These are phyloP conservation scores for Zygoascus hellenicus DNA, from an alignment of 1,139 yeast species.

Conservation along the genomic window DNA sequence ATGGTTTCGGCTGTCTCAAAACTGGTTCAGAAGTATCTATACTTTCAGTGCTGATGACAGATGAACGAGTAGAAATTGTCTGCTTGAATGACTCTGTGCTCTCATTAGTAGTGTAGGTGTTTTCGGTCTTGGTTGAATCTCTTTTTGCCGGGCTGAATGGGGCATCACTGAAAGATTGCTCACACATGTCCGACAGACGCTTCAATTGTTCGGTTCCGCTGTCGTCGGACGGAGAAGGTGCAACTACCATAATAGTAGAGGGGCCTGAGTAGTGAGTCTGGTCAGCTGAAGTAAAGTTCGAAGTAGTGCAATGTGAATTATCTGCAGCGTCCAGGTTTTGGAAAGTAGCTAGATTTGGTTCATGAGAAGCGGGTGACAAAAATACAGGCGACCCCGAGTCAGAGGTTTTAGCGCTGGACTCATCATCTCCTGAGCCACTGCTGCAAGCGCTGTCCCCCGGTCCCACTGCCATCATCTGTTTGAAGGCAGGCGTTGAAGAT, in stretches of 20 bases:
- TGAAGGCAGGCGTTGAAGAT: neutral
- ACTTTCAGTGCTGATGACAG: neutral
- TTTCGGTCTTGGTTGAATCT: conserved; percentile 2
- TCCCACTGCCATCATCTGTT: neutral
- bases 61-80: neutral
- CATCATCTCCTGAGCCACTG: neutral
- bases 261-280: neutral
- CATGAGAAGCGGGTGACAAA: neutral
- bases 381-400: neutral
- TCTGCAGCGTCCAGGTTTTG: neutral
- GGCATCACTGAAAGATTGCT: neutral
- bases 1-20: neutral
- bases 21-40: neutral
- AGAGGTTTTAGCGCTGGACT: neutral
- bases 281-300: neutral
- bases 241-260: neutral
- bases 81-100: conserved; percentile 1
- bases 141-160: conserved; percentile 3
- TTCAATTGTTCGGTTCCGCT: neutral
- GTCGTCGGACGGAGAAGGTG: neutral
- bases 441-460: neutral
- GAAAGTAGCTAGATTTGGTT: neutral
- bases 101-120: neutral
- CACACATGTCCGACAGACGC: neutral
- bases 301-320: neutral